Conservation (phyloP, 1,284 basidiomycete genomes). For the Anthracocystis walkeri region DNA sequence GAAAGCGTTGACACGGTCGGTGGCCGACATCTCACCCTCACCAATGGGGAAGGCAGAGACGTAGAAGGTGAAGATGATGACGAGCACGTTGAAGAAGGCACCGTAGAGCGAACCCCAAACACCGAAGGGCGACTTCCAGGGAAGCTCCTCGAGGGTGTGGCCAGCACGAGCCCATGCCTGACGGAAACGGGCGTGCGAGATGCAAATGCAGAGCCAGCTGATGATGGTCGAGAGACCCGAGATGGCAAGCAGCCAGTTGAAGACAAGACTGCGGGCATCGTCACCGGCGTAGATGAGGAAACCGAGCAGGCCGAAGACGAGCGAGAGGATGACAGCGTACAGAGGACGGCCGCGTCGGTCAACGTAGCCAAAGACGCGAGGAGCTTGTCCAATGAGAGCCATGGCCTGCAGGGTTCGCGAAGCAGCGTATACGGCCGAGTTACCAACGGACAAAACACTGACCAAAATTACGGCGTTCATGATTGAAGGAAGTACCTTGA, state of each 20-base stretch:
- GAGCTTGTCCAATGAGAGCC: conserved; percentile 70
- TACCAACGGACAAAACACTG: conserved; percentile 49
- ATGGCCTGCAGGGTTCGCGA: conserved; percentile 70
- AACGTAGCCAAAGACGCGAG: conserved; percentile 70
- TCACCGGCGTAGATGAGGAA: conserved; percentile 69
- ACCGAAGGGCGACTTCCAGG: conserved; percentile 72
- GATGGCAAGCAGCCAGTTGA: conserved; percentile 72
- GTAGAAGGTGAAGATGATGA: conserved; percentile 55
- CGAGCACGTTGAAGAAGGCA: conserved; percentile 65
- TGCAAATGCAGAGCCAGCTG: conserved; percentile 69
- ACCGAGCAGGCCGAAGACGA: conserved; percentile 62
- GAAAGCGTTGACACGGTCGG: conserved; percentile 70
- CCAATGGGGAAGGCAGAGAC: conserved; percentile 60
- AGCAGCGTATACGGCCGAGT: conserved; percentile 65
- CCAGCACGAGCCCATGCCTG: conserved; percentile 72
- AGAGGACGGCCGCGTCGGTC: conserved; percentile 73
- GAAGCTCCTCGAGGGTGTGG: conserved; percentile 72
- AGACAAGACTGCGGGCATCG: conserved; percentile 68
- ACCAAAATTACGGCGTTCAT: conserved; percentile 72
- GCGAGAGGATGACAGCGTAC: conserved; percentile 68
- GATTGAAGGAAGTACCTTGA: conserved; percentile 71
- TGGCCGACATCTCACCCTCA: conserved; percentile 46
- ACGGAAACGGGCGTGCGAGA: conserved; percentile 75
- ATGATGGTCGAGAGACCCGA: conserved; percentile 73
- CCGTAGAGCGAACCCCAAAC: conserved; percentile 71